Conservation (phyloP, 257 asterid species). For the Lycium barbarum region DNA sequence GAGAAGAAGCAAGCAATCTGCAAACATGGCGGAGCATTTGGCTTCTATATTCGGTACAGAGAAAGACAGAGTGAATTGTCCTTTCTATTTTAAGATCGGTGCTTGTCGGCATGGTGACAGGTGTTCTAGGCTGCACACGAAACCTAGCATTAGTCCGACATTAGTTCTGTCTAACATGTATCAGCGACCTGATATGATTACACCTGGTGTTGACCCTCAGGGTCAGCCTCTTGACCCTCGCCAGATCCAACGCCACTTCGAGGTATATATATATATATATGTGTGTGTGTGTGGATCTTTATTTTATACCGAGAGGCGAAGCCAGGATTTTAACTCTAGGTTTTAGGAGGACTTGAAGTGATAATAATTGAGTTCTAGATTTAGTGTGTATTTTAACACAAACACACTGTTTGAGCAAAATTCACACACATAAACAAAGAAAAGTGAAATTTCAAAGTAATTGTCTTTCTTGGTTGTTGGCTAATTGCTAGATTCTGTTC, state of each 20-base stretch:
- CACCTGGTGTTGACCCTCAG: slow-evolving; percentile 87
- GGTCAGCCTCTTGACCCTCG: slow-evolving; percentile 80
- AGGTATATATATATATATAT: slow-evolving; percentile 36
- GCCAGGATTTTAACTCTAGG: too few species aligned
- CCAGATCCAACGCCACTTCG: slow-evolving; percentile 77
- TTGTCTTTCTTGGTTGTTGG: neutral
- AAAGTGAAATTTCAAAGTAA: neutral
- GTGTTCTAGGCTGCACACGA: slow-evolving; percentile 81
- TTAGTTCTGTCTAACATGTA: slow-evolving; percentile 77
- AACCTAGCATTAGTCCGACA: slow-evolving; percentile 86
- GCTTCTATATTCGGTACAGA: slow-evolving; percentile 74
- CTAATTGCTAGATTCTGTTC: neutral
- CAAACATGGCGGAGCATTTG: slow-evolving; percentile 64
- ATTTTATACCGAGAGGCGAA: too few species aligned
- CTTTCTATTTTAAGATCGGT: slow-evolving; percentile 90
- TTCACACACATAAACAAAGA: neutral
- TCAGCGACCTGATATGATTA: slow-evolving; percentile 89
- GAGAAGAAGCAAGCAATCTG: neutral
- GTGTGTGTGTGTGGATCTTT: neutral
- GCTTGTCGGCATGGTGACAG: slow-evolving; percentile 91
- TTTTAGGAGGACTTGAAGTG: too few species aligned
- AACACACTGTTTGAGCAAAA: too few species aligned
- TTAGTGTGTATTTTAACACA: too few species aligned
- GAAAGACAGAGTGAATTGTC: slow-evolving; percentile 83
- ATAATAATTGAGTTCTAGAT: too few species aligned